A percentile compares a stretch with the other conserved stretches of the same genome.
Evolutionary conservation across 1,284 basidiomycete genomes (phyloP).

Genomic region (Exobasidium cylindrosporum): DNA sequence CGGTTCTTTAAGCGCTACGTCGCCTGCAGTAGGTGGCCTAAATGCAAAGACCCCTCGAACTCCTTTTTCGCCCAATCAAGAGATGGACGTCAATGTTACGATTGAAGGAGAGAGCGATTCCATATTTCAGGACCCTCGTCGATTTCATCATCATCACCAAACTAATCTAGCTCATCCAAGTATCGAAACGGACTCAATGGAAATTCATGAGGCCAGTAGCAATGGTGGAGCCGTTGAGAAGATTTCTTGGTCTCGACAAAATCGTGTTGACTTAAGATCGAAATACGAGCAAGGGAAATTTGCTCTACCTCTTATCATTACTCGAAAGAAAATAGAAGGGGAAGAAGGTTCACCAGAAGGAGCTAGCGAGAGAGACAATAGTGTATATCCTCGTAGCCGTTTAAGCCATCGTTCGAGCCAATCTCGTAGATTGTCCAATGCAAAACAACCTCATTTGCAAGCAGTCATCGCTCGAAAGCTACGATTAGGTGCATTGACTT

Average conservation of each 20-base stretch:
- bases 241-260: background rate
- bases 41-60: constrained; percentile 41
- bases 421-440: background rate
- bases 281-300: constrained; percentile 26
- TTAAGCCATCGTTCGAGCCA: background rate
- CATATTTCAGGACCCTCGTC: background rate
- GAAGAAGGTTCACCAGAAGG: background rate
- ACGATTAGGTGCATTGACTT: background rate
- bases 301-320: constrained; percentile 12
- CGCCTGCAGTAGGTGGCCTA: constrained; percentile 35
- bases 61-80: constrained; percentile 41
- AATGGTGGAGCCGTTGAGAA: background rate
- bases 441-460: background rate
- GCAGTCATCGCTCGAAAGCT: background rate
- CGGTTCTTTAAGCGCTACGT: constrained; percentile 41
- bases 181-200: background rate
- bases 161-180: background rate
- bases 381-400: background rate
- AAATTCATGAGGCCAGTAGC: background rate
- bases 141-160: background rate
- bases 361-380: background rate
- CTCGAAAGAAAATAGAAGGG: constrained; percentile 7
- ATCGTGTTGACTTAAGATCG: constrained; percentile 8
- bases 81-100: constrained; percentile 26
- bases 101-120: constrained; percentile 20